A percentile compares a stretch with the other conserved stretches of the same genome.
These are phyloP conservation scores for Lithohypha guttulata DNA, from an alignment of 2,329 filamentous ascomycete genomes.

Conservation along the genomic window DNA sequence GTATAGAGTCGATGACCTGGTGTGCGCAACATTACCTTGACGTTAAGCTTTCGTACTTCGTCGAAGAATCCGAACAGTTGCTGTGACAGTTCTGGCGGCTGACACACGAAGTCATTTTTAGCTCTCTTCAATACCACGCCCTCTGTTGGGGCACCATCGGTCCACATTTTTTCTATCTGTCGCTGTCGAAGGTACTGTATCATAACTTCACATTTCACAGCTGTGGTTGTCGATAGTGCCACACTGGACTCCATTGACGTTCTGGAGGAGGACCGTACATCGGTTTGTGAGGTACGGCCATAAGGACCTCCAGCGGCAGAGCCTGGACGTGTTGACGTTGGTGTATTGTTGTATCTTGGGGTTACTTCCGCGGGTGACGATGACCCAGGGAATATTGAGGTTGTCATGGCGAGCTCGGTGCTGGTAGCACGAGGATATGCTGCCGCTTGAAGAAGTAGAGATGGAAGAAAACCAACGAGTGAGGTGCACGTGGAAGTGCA, in stretches of 20 bases:
- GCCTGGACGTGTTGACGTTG: not conserved
- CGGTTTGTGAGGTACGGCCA: not conserved
- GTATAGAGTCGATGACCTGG: too few species aligned
- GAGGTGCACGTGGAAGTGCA: too few species aligned
- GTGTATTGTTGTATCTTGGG: not conserved
- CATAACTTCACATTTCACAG: slow-evolving; percentile 52
- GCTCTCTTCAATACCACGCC: slow-evolving; percentile 46
- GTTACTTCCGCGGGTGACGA: not conserved
- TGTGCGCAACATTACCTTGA: slow-evolving; percentile 38
- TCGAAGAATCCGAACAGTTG: slow-evolving; percentile 41
- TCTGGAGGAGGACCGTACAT: not conserved
- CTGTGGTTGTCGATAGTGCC: slow-evolving; percentile 15
- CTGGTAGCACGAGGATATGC: too few species aligned
- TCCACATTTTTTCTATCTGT: slow-evolving; percentile 48
- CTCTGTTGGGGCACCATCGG: slow-evolving; percentile 37
- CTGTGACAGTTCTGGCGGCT: slow-evolving; percentile 37
- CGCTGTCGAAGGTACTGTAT: slow-evolving; percentile 54
- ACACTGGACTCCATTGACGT: not conserved
- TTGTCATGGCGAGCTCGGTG: too few species aligned
- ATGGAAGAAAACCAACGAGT: too few species aligned
- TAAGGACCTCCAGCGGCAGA: not conserved
- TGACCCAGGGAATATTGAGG: too few species aligned
- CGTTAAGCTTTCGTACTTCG: slow-evolving; percentile 41
- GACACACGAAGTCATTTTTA: slow-evolving; percentile 42
- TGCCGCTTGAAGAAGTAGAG: too few species aligned